Evolutionary conservation across 139 green algal genomes (phyloP).

Genomic region (Chlorella vulgaris): DNA sequence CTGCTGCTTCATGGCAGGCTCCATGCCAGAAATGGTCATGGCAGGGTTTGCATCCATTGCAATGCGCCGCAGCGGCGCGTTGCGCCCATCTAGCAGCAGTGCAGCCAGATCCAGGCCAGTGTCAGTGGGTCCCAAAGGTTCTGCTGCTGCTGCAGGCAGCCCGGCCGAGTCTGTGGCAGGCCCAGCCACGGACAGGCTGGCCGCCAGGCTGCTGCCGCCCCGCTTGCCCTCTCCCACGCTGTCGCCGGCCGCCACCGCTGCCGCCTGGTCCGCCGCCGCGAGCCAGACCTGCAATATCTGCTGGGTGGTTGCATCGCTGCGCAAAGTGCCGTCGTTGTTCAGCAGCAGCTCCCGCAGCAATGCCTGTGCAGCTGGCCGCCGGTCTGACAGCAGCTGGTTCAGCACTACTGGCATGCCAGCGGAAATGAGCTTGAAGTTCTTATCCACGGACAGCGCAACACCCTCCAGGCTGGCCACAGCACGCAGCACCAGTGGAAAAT

Average conservation of each 20-base stretch:
- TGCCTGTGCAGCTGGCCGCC: slow-evolving; percentile 34
- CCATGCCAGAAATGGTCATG: slow-evolving; percentile 34
- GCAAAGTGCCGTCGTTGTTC: slow-evolving; percentile 23
- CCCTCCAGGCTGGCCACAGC: slow-evolving; percentile 94
- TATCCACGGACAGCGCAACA: slow-evolving; percentile 67
- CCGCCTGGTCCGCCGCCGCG: slow-evolving; percentile 31
- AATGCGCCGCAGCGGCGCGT: slow-evolving; percentile 38
- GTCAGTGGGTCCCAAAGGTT: neutral
- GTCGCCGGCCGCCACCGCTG: neutral
- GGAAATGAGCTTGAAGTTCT: slow-evolving; percentile 86
- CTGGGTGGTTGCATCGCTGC: slow-evolving; percentile 41
- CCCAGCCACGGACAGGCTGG: slow-evolving; percentile 10
- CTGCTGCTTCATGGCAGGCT: slow-evolving; percentile 12
- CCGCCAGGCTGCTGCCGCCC: neutral
- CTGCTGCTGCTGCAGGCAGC: neutral
- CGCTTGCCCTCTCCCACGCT: neutral
- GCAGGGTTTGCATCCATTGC: slow-evolving; percentile 43
- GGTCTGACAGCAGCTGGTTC: slow-evolving; percentile 47
- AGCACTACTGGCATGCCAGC: slow-evolving; percentile 50
- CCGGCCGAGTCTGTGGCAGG: neutral
- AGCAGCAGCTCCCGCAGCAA: slow-evolving; percentile 47
- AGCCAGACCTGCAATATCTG: slow-evolving; percentile 48
- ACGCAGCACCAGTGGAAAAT: slow-evolving; percentile 96
- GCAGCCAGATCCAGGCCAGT: slow-evolving; percentile 26
- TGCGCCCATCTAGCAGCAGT: slow-evolving; percentile 40